Evolutionary conservation across 176 grass and related monocot genomes (phyloP), one percentile per base, ranked within the genome.

Genomic region (Musa troglodytarum): DNA sequence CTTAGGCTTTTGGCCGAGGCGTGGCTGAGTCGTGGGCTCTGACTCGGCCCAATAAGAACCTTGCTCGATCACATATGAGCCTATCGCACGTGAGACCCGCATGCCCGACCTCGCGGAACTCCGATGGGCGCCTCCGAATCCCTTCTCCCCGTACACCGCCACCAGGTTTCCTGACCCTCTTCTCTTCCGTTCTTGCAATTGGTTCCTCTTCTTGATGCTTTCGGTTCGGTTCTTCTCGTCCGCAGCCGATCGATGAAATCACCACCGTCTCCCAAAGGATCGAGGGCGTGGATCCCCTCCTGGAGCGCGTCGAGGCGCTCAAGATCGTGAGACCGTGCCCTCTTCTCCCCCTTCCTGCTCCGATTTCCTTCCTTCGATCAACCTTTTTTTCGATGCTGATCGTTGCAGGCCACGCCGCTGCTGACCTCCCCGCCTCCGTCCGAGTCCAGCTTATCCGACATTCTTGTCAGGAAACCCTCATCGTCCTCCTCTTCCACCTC

Each of bases 191-290:
- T 22, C 6, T 54, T 14, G 52, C 2, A 26, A 74, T 28, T 15
- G 24, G 28, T 26, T 74, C 10, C 11, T 19, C 0, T 43, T 43
- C 4, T 43, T 43, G 34, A 43, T 43, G 34, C 34, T 43, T 43
- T 43, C 4, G 34, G 34, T 54, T 1, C 54, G 15, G 10, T 43
- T 64, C 3, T 24, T 19, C n/a, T 14, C 17, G 43, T 51, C 22
- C 9, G 52, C 53, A 80, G 78, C 68, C 23, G 49, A 63, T 73
- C 78, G 78, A 80, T 53, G 78, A 80, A 58, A 80, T 80, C 57
- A 80, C 78, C 78, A 73, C 57, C 1, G 78, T 80, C 23, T 80
- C 69, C 20, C 57, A 73, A 58, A 72, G 57, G 68, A 20, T 53
- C 56, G 78, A 65, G 55, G 78, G 69, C 49, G 78, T 80, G 58